phyloP scores from a whole-genome alignment of 148 eudicot genomes.

The Amaranthus palmeri region DNA sequence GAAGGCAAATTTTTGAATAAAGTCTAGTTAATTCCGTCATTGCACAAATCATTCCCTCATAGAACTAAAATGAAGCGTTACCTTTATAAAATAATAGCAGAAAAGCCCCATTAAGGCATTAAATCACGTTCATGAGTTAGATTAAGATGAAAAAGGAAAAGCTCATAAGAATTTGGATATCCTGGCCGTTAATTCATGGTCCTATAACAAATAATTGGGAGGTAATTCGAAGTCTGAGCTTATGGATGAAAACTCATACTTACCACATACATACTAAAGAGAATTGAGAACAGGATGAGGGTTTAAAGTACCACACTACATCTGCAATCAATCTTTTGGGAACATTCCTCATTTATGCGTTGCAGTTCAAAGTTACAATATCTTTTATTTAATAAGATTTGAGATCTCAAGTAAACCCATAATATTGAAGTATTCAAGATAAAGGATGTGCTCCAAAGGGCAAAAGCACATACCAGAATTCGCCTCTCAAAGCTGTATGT shows the following conservation, averaged over 20 bases:
- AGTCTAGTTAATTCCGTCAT: not conserved
- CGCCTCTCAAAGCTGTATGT: constrained; percentile 87
- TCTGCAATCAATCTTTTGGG: not conserved
- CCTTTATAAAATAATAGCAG: not conserved
- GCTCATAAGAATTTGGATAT: not conserved
- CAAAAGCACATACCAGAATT: constrained; percentile 58
- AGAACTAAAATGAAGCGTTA: too few species aligned
- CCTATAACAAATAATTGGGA: not conserved
- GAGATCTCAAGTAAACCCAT: not conserved
- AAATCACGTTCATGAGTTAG: not conserved
- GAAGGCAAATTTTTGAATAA: not conserved
- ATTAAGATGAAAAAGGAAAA: not conserved
- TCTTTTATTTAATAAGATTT: not conserved
- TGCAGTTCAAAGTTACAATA: not conserved
- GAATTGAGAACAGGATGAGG: not conserved
- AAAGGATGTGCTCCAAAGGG: not conserved
- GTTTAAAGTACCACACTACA: not conserved
- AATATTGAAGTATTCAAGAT: not conserved
- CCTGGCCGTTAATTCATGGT: not conserved
- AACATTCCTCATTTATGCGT: not conserved
- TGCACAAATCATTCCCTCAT: not conserved
- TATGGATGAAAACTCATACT: too few species aligned
- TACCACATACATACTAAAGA: not conserved
- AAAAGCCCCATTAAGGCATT: not conserved
- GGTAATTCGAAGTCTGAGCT: too few species aligned